Base-by-base conservation (phyloP, 225 moss, liverwort and hornwort genomes). In the Bryum argenteum region DNA sequence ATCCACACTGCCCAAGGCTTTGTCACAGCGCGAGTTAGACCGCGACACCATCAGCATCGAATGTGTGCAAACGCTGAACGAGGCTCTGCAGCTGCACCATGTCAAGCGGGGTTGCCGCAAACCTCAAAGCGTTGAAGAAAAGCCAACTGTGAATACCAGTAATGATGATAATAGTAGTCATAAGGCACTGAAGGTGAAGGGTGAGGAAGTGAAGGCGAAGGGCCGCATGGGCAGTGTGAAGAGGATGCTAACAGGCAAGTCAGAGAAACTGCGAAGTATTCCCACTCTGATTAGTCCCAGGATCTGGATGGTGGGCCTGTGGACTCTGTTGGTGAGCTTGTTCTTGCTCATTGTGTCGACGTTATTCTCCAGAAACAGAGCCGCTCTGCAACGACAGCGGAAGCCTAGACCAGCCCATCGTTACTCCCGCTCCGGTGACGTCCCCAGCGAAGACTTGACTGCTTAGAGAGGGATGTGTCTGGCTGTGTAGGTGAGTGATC, bases 31-130 rank as follows among this genome's bases (percentile, higher is more conserved):
- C 66, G 76, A 76, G 6, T 62, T 80, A 33, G 80, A 75, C 9
- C 88, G 90, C 65, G 94, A 94, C 65, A 79, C 60, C 77, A 82
- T 98, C 60, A 91, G 90, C 76, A 90, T 94, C 8, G 90, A 91
- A 64, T 98, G 97, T 66, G 70, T 98, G 39, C 78, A 72, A 52
- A 94, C 88, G 1, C 81, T 98, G 72, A 94, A 98, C 21, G 91
- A 89, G 63, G 97, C 90, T 13, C 87, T 98, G 5, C 75, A 28
- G 65, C 77, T 91, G 45, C 90, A 92, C 74, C 92, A 98, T 68
- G 61, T 87, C 76, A 86, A 86, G 78, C 65, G 75, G 60, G 89
- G 91, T 8, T 98, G 97, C 71, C 70, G 63, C 26, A 37, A 58
- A 41, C 80, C 66, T 16, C 74, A 71, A 16, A 48, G 4, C 65